Conservation (phyloP, 176 grass and related monocot species). For the Leersia perrieri region DNA sequence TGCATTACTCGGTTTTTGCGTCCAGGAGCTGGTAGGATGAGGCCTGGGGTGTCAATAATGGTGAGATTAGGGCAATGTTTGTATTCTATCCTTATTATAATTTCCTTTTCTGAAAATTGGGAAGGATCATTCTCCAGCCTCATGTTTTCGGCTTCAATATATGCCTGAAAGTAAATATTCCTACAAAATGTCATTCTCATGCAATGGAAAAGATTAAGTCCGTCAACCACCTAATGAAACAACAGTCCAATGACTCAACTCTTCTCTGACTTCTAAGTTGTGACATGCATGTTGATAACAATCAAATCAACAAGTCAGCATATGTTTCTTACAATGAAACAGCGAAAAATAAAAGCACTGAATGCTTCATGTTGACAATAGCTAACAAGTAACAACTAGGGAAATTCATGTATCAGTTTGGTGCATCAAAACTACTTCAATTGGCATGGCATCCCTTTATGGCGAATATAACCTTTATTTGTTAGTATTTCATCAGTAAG, state of each 20-base stretch:
- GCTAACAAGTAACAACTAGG: background rate
- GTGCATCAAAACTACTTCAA: background rate
- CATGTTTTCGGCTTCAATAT: constrained; percentile 93
- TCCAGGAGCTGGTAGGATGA: constrained; percentile 88
- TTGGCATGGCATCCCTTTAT: background rate
- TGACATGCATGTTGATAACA: constrained; percentile 12
- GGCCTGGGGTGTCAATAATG: constrained; percentile 84
- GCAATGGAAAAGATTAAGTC: background rate
- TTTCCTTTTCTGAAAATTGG: constrained; percentile 91
- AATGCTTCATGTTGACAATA: background rate
- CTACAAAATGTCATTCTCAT: background rate
- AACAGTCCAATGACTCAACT: background rate
- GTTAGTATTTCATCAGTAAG: background rate
- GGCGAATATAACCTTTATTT: background rate
- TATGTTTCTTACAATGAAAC: background rate
- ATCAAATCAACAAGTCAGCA: background rate
- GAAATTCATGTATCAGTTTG: background rate
- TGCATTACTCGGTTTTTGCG: constrained; percentile 81
- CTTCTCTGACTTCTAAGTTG: background rate
- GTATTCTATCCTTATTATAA: constrained; percentile 84
- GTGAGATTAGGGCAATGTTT: constrained; percentile 95
- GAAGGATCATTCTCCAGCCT: constrained; percentile 87
- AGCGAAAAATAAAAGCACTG: background rate
- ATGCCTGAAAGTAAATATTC: constrained; percentile 55
- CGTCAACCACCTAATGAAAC: background rate